Evolutionary conservation across 106 monocot genomes (phyloP).

Genomic region (Allium fistulosum): DNA sequence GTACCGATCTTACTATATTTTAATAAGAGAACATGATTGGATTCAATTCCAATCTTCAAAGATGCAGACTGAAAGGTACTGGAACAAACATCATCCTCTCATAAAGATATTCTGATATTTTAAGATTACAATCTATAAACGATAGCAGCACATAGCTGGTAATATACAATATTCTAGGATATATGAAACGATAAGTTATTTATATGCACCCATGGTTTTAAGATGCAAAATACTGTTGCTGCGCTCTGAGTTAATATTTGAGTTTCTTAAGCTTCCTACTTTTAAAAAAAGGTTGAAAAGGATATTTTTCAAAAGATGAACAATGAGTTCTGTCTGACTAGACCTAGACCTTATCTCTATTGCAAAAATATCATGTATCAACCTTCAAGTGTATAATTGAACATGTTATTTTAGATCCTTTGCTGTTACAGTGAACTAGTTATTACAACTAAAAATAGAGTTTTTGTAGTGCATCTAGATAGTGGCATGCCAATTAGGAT

Average conservation of each 20-base stretch:
- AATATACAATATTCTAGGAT: no score
- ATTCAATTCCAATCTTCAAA: conserved; percentile 24
- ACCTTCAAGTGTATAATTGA: no score
- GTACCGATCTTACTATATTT: conserved; percentile 9
- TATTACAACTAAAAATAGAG: no score
- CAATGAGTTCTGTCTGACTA: not conserved
- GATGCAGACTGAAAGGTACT: conserved; percentile 22
- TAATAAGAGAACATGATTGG: conserved; percentile 10
- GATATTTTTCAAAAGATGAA: not conserved
- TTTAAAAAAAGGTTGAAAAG: not conserved
- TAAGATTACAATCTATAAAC: not conserved
- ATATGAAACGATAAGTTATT: not conserved
- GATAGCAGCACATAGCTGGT: not conserved
- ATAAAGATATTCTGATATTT: not conserved
- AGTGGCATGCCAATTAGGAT: no score
- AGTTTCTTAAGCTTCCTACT: not conserved
- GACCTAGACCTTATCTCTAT: no score
- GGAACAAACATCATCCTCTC: not conserved
- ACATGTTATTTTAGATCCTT: no score
- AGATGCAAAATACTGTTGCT: not conserved
- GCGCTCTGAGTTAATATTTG: not conserved
- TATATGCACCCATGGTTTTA: not conserved
- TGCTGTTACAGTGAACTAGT: no score
- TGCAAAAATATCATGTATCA: no score
- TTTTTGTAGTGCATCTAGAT: no score